A percentile compares a stretch with the other conserved stretches of the same genome.
Conservation (phyloP, 805 yeast genomes). For the Vanderwaltozyma polyspora region DNA sequence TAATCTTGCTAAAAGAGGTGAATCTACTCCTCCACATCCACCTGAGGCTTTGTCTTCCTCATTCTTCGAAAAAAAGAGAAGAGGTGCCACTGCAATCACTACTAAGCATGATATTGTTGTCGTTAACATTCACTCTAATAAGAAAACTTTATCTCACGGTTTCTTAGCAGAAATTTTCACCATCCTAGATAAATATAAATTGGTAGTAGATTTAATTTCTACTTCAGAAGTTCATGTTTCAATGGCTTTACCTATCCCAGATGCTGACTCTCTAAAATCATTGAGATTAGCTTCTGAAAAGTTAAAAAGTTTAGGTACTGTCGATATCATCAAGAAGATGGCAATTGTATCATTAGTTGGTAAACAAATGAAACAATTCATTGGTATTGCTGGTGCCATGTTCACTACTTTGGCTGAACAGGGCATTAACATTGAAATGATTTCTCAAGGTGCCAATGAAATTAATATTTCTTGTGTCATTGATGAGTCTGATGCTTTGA, state of each 20-base stretch:
- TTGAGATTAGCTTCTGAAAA: constrained; percentile 68
- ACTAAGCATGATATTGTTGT: constrained; percentile 89
- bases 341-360: constrained; percentile 93
- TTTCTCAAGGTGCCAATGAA: constrained; percentile 96
- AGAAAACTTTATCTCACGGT: constrained; percentile 86
- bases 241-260: constrained; percentile 82
- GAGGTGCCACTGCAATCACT: constrained; percentile 91
- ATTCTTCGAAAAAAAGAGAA: constrained; percentile 35
- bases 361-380: constrained; percentile 90
- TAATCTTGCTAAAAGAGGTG: constrained; percentile 74
- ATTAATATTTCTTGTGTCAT: constrained; percentile 94
- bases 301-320: constrained; percentile 70
- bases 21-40: constrained; percentile 88
- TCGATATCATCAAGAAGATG: constrained; percentile 78
- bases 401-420: constrained; percentile 89
- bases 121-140: constrained; percentile 85
- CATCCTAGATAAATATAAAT: constrained; percentile 67
- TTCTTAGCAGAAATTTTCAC: constrained; percentile 85
- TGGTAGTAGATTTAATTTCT: constrained; percentile 91
- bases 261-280: constrained; percentile 45
- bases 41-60: constrained; percentile 54
- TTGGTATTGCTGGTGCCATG: constrained; percentile 97
- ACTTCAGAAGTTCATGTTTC: constrained; percentile 98
- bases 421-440: constrained; percentile 91
- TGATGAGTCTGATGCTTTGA: constrained; percentile 66